Percentiles rank a stretch among this genome's conserved stretches.
These are phyloP conservation scores for Chrysosphaeria jannelii DNA, from an alignment of 2,329 filamentous ascomycete species.

Conservation along the genomic window DNA sequence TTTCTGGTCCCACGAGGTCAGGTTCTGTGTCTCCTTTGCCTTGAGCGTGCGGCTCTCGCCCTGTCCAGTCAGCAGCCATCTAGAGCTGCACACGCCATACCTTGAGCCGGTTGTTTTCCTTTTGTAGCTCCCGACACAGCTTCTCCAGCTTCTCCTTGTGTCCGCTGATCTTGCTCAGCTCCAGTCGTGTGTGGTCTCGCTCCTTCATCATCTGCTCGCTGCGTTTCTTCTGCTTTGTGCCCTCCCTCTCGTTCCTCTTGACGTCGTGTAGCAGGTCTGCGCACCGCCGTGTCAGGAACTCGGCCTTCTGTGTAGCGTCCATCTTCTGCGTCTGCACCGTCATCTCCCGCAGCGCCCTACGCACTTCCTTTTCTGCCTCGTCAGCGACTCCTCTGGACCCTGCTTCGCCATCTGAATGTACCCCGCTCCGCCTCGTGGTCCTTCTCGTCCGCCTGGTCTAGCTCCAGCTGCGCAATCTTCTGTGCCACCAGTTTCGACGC, in stretches of 20 bases:
- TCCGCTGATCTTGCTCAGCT: slow-evolving; percentile 66
- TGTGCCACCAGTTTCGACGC: slow-evolving; percentile 75
- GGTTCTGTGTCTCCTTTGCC: slow-evolving; percentile 57
- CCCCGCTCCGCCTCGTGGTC: slow-evolving; percentile 89
- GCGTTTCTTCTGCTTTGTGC: slow-evolving; percentile 84
- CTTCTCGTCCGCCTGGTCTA: slow-evolving; percentile 76
- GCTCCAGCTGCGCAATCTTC: slow-evolving; percentile 83
- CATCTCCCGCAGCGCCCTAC: slow-evolving; percentile 75
- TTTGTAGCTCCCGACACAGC: slow-evolving; percentile 71
- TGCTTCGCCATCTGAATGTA: slow-evolving; percentile 51
- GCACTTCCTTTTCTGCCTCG: slow-evolving; percentile 65
- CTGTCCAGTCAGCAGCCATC: slow-evolving; percentile 12
- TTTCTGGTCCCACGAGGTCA: slow-evolving; percentile 58
- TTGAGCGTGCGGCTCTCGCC: slow-evolving; percentile 83
- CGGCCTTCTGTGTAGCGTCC: slow-evolving; percentile 72
- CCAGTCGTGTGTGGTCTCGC: slow-evolving; percentile 64
- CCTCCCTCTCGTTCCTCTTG: slow-evolving; percentile 83
- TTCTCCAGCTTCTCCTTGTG: slow-evolving; percentile 96
- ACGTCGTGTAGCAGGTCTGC: slow-evolving; percentile 78
- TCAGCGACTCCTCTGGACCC: neutral
- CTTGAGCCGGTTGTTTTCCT: slow-evolving; percentile 97
- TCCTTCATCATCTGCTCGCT: slow-evolving; percentile 89
- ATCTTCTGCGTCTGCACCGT: slow-evolving; percentile 73
- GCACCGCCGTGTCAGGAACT: slow-evolving; percentile 69
- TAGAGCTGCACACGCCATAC: slow-evolving; percentile 13